These are phyloP conservation scores for Stylosanthes scabra DNA, from an alignment of 331 rosid genomes.

Conservation along the genomic window DNA sequence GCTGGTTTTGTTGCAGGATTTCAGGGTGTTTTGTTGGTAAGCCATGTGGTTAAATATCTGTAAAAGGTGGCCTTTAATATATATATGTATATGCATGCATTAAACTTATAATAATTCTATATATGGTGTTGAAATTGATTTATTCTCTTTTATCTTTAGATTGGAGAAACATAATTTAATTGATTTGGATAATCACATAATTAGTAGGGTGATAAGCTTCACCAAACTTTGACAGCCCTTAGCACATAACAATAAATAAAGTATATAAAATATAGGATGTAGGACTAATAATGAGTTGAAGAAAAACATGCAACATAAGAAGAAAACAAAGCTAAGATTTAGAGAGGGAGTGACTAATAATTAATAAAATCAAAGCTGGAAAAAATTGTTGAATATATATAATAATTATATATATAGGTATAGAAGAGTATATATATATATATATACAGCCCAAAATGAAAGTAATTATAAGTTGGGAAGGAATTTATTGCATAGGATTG, in stretches of 20 bases:
- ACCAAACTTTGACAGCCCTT: slow-evolving; percentile 53
- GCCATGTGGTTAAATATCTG: slow-evolving; percentile 32
- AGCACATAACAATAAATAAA: no score
- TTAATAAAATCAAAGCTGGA: slow-evolving; percentile 40
- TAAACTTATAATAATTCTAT: not conserved
- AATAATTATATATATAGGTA: no score
- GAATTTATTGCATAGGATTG: slow-evolving; percentile 60
- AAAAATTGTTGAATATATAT: slow-evolving; percentile 8
- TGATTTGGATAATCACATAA: not conserved
- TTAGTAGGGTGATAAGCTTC: slow-evolving; percentile 16
- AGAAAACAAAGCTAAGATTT: not conserved
- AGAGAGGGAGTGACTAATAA: not conserved
- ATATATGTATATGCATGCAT: slow-evolving; percentile 32
- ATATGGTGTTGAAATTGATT: no score
- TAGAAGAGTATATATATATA: not conserved
- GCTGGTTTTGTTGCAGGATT: slow-evolving; percentile 3
- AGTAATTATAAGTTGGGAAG: slow-evolving; percentile 27
- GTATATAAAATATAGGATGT: slow-evolving; percentile 18
- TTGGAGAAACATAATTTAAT: no score
- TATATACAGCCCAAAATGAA: not conserved
- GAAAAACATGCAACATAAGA: slow-evolving; percentile 8
- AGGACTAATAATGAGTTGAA: not conserved
- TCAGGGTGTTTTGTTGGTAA: slow-evolving; percentile 6
- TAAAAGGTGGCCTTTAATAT: not conserved
- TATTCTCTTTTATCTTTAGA: no score